phyloP scores from a whole-genome alignment of 805 yeast species.

The Yarrowia phangngaensis region DNA sequence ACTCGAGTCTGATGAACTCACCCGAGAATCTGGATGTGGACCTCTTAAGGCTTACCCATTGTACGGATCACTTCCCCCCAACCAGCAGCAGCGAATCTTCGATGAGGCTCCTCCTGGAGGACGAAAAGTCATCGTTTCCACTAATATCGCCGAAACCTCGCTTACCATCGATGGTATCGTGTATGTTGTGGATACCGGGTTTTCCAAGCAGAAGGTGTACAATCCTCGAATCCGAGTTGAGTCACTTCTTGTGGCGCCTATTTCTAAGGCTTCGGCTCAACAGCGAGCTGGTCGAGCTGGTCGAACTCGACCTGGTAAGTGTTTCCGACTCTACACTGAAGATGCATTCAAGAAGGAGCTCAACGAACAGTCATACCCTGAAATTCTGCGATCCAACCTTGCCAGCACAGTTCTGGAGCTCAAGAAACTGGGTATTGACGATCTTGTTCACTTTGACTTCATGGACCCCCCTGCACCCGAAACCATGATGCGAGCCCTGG shows the following conservation, averaged over 20 bases:
- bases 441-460: constrained; percentile 94
- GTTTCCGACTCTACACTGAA: constrained; percentile 93
- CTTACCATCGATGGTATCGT: constrained; percentile 96
- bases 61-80: constrained; percentile 95
- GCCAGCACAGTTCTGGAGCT: constrained; percentile 88
- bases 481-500: constrained; percentile 98
- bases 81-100: constrained; percentile 89
- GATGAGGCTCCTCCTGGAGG: constrained; percentile 89
- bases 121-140: constrained; percentile 84
- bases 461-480: constrained; percentile 99
- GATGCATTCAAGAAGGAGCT: constrained; percentile 93
- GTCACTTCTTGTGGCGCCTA: constrained; percentile 88
- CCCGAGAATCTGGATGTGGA: constrained; percentile 86
- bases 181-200: constrained; percentile 96
- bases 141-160: constrained; percentile 97
- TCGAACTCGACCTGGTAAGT: constrained; percentile 97
- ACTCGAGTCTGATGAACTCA: constrained; percentile 81
- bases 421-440: constrained; percentile 92
- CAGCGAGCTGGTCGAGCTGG: constrained; percentile 99
- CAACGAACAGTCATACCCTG: constrained; percentile 94
- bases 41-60: constrained; percentile 86
- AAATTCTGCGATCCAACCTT: constrained; percentile 83
- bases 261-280: constrained; percentile 95
- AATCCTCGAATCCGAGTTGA: constrained; percentile 96
- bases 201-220: constrained; percentile 92